A percentile compares a stretch with the other conserved stretches of the same genome.
Evolutionary conservation across 345 rosid species (phyloP).

Genomic region (Mallotus nudiflorus): DNA sequence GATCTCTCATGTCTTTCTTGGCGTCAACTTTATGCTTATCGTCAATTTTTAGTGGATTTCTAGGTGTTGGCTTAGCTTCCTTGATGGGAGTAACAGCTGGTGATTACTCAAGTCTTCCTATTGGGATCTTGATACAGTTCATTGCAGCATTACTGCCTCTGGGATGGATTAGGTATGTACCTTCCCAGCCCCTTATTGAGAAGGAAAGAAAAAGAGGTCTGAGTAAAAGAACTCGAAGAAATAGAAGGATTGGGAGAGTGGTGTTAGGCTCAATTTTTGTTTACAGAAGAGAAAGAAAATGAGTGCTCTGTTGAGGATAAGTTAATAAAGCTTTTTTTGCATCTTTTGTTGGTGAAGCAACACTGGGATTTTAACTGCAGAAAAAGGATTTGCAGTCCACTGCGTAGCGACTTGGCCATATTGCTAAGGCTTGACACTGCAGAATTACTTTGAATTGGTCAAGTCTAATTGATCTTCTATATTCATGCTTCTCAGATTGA

Average conservation of each 20-base stretch:
- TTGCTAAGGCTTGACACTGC: no score
- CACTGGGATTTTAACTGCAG: no score
- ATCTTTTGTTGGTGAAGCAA: no score
- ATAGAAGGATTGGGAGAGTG: conserved; percentile 60
- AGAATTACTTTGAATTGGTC: background rate
- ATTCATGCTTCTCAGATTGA: background rate
- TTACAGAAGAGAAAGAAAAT: conserved; percentile 58
- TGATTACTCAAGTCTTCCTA: conserved; percentile 57
- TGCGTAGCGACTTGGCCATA: no score
- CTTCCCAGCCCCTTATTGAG: conserved; percentile 44
- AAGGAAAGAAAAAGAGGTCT: conserved; percentile 46
- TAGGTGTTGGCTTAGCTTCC: conserved; percentile 75
- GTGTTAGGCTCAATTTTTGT: conserved; percentile 33
- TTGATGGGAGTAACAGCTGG: conserved; percentile 59
- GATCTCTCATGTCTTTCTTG: conserved; percentile 81
- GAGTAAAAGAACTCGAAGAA: conserved; percentile 58
- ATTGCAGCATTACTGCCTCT: conserved; percentile 66
- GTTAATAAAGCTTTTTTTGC: no score
- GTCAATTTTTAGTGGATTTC: conserved; percentile 66
- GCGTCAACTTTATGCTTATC: conserved; percentile 76
- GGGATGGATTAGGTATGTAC: conserved; percentile 52
- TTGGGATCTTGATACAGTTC: conserved; percentile 65
- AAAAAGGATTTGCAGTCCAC: no score
- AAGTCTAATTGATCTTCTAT: background rate
- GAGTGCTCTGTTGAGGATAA: no score